Percentiles rank a stretch among this genome's conserved stretches.
These are phyloP conservation scores for Cocos nucifera DNA, from an alignment of 176 grass and related monocot genomes.

Conservation along the genomic window DNA sequence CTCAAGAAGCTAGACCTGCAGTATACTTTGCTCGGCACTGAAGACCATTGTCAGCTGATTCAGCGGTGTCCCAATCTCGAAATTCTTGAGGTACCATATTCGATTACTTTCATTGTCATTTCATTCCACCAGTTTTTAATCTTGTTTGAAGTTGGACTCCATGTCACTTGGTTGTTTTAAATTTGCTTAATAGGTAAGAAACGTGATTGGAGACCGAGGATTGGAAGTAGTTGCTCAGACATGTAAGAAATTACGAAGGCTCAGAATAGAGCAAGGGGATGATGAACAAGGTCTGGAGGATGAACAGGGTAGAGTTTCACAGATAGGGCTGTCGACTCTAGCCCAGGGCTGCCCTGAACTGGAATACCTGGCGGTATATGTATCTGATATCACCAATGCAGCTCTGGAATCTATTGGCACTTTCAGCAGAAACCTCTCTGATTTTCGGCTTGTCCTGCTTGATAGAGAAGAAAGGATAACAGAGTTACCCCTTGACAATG, in stretches of 20 bases:
- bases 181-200: slow-evolving; percentile 46
- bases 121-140: background rate
- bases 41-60: slow-evolving; percentile 87
- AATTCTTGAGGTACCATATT: slow-evolving; percentile 59
- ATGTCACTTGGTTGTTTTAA: background rate
- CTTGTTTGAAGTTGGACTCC: too few species aligned
- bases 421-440: slow-evolving; percentile 62
- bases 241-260: slow-evolving; percentile 83
- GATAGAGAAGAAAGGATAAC: slow-evolving; percentile 66
- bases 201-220: slow-evolving; percentile 87
- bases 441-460: slow-evolving; percentile 94
- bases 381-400: slow-evolving; percentile 92
- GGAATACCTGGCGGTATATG: slow-evolving; percentile 73
- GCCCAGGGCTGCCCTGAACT: slow-evolving; percentile 67
- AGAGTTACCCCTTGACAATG: slow-evolving; percentile 73
- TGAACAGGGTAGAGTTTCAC: slow-evolving; percentile 73
- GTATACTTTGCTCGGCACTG: slow-evolving; percentile 66
- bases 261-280: slow-evolving; percentile 84
- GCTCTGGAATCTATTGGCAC: slow-evolving; percentile 72
- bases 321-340: slow-evolving; percentile 60
- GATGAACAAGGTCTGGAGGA: slow-evolving; percentile 85
- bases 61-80: slow-evolving; percentile 84
- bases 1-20: slow-evolving; percentile 93
- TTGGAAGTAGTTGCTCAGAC: slow-evolving; percentile 76
- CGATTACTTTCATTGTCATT: slow-evolving; percentile 4